Base-by-base conservation (phyloP, 495 filamentous ascomycete species). In the Daldinia concentrica region DNA sequence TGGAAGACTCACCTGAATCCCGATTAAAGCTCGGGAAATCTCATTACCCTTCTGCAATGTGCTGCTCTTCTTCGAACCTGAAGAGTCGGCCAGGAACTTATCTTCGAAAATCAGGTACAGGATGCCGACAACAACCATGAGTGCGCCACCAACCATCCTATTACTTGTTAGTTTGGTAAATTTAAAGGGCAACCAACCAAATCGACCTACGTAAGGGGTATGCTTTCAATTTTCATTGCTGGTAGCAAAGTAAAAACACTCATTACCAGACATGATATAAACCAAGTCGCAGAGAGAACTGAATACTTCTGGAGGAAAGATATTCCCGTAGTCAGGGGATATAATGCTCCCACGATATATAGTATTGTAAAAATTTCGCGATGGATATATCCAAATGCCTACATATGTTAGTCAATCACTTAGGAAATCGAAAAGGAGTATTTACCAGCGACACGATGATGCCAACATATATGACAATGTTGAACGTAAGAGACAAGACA, bases 221-320 rank as follows among this genome's bases (percentile, higher is more conserved):
- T 75, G 77, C 92, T 85, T 78, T 99, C 96, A 1, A 88, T 82
- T 75, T 98, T 99, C 72, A 91, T 88, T 0, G 90, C 96, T 6
- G 94, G 92, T 14, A 99, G 84, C 24, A 98, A 79, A 19, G 96
- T 98, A 73, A 99, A 99, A 24, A 86, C 84, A 74, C 94, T 94
- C 94, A 98, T 98, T 6, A 90, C 77, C 2, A 86, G 58, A 77
- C 94, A 97, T 11, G 90, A 90, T 26, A 91, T 74, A 11, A 86
- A 84, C 96, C 96, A 99, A 3, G 88, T 90, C 2, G 78, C 81
- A 59, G 85, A 85, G n/a, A 97, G 83, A 9, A 84, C 63, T 11
- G 76, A 75, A 76, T 98, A 90, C 32, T 84, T 76, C 39, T 77
- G 80, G 5, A 98, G 68, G 72, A 99, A 98, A 4, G 83, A 83